Base-by-base conservation (phyloP, 805 yeast species). In the Candida easanensis region DNA sequence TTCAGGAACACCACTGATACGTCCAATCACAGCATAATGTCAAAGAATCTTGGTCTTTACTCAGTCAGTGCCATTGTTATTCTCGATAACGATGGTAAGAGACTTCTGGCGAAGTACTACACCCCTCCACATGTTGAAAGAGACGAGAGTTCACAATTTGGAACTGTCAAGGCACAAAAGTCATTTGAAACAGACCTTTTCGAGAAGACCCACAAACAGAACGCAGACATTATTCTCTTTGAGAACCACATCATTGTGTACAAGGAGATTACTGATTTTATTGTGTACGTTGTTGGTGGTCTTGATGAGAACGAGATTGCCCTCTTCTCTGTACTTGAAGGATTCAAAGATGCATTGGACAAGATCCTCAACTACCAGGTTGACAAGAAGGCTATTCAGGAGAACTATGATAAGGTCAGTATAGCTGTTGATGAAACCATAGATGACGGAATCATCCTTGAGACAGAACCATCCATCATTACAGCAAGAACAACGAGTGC, bases 371-470 rank as follows among this genome's bases (percentile, higher is more conserved):
- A 76, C 53, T 73, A 70, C 52, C 76, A 69, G 49, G 70, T 90
- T 49, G 98, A 93, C 65, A 87, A 82, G 62, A 74, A 81, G 52
- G 77, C 90, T 3, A 69, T 91, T 36, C 76, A 82, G 56, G 96
- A 87, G 51, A 79, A 83, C 61, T 93, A 84, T 61, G 99, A 93
- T 65, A 73, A 87, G 72, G 84, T 89, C 30, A 73, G 88, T 34
- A 74, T 93, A 62, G 87, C 95, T 4, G 77, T 90, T 34, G 99
- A 93, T 64, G 98, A 93, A 66, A 76, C 95, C 9, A 73, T 93
- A 38, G 99, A 93, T 61, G 95, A 90, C 61, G 99, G 98, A 32
- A 80, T 93, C 50, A 80, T 93, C 44, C 74, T 93, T 53, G 97
- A 93, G 64, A 84, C 89, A 21, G 97, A 93, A 58, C 81, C 95